phyloP scores from a whole-genome alignment of 768 basidiomycete genomes.

The Kwoniella europaea region DNA sequence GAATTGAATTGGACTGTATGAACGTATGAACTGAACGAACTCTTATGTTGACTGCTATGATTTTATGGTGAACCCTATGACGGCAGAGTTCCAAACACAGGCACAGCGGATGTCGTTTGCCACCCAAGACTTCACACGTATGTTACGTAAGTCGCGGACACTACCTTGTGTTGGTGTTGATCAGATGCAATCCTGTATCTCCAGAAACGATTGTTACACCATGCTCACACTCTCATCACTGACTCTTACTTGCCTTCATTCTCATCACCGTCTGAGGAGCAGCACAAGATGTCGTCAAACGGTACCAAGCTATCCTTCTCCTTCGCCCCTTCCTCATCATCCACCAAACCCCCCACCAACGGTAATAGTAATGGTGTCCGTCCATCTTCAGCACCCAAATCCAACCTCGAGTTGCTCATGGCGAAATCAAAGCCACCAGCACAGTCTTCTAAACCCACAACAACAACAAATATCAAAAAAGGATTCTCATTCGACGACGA shows the following conservation, averaged over 20 bases:
- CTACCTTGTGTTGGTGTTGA: too few species aligned
- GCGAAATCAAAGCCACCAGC: slow-evolving; percentile 37
- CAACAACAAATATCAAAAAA: slow-evolving; percentile 6
- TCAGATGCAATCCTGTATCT: too few species aligned
- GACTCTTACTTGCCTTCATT: too few species aligned
- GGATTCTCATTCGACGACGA: slow-evolving; percentile 69
- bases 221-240: not conserved
- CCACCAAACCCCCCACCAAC: not conserved
- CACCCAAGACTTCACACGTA: not conserved
- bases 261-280: not conserved
- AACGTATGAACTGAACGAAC: too few species aligned
- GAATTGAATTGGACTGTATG: too few species aligned
- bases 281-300: slow-evolving; percentile 27
- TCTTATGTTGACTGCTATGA: slow-evolving; percentile 4
- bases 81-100: not conserved
- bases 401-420: slow-evolving; percentile 46
- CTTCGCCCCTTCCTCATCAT: slow-evolving; percentile 60
- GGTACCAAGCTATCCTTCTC: slow-evolving; percentile 81
- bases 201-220: too few species aligned
- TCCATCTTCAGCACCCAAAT: slow-evolving; percentile 23
- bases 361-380: slow-evolving; percentile 1
- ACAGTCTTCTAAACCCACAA: slow-evolving; percentile 16
- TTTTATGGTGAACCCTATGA: not conserved
- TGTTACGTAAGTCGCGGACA: not conserved
- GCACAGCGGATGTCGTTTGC: slow-evolving; percentile 6